Conservation (phyloP, 1,284 basidiomycete genomes). For the Melampsora medusae region DNA sequence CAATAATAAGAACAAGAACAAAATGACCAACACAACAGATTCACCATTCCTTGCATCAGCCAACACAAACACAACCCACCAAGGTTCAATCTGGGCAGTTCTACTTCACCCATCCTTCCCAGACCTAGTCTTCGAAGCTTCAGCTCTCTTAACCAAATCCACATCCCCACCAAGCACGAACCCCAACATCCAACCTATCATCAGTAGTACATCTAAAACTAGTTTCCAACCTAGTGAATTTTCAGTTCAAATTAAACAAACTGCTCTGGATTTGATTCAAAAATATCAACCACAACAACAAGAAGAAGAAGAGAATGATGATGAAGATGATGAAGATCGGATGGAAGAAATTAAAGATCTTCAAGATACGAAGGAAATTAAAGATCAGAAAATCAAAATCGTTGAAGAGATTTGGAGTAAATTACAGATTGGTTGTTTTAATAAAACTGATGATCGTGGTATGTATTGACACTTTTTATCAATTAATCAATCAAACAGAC, state of each 20-base stretch:
- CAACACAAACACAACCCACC: conserved; percentile 21
- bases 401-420: conserved; percentile 35
- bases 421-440: conserved; percentile 35
- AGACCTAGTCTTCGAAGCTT: conserved; percentile 40
- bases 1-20: too few species aligned
- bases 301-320: conserved; percentile 12
- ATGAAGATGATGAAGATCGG: not conserved
- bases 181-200: not conserved
- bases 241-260: conserved; percentile 28
- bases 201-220: conserved; percentile 2
- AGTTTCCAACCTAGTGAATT: conserved; percentile 34
- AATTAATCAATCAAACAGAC: not conserved
- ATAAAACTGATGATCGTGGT: conserved; percentile 42
- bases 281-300: not conserved
- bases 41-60: conserved; percentile 40
- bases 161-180: conserved; percentile 2
- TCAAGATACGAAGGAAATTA: conserved; percentile 27
- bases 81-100: conserved; percentile 39
- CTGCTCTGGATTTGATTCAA: conserved; percentile 18
- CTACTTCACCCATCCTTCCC: conserved; percentile 37
- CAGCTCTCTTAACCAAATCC: conserved; percentile 32
- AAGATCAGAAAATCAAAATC: conserved; percentile 22
- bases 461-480: not conserved
- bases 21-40: conserved; percentile 12
- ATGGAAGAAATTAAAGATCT: conserved; percentile 10